Evolutionary conservation across 2,329 filamentous ascomycete species (phyloP).

Genomic region (Fusarium pininemorale): DNA sequence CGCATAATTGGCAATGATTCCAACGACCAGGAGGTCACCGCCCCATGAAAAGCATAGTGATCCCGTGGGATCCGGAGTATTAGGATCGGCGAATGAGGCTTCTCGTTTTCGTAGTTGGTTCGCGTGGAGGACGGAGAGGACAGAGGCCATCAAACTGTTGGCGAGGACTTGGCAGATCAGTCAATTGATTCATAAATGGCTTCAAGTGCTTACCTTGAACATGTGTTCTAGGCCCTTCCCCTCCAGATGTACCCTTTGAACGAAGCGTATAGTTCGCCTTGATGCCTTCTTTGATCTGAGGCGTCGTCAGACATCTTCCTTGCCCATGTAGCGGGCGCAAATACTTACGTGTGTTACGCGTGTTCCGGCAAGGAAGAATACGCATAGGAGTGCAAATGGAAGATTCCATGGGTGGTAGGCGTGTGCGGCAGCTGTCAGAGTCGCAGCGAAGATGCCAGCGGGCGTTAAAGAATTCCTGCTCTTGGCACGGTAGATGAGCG

Average conservation of each 20-base stretch:
- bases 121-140: conserved; percentile 68
- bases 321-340: background rate
- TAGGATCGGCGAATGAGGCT: conserved; percentile 49
- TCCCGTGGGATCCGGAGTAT: conserved; percentile 47
- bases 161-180: conserved; percentile 69
- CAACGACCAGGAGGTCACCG: conserved; percentile 70
- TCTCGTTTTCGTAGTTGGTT: conserved; percentile 64
- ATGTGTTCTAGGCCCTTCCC: conserved; percentile 84
- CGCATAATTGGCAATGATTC: conserved; percentile 85
- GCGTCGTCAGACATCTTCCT: conserved; percentile 20
- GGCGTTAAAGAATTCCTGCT: conserved; percentile 82
- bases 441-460: conserved; percentile 75
- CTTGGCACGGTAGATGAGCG: conserved; percentile 73
- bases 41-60: conserved; percentile 67
- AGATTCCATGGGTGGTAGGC: conserved; percentile 92
- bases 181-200: background rate
- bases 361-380: conserved; percentile 90
- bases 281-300: conserved; percentile 82
- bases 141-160: conserved; percentile 82
- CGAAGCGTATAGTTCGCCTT: conserved; percentile 85
- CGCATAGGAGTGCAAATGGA: conserved; percentile 83
- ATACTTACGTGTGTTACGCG: conserved; percentile 77
- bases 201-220: conserved; percentile 69
- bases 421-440: conserved; percentile 79
- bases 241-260: conserved; percentile 75